A percentile compares a stretch with the other conserved stretches of the same genome.
These are phyloP conservation scores for Dothiorella sarmentorum DNA, from an alignment of 2,329 filamentous ascomycete genomes.

Conservation along the genomic window DNA sequence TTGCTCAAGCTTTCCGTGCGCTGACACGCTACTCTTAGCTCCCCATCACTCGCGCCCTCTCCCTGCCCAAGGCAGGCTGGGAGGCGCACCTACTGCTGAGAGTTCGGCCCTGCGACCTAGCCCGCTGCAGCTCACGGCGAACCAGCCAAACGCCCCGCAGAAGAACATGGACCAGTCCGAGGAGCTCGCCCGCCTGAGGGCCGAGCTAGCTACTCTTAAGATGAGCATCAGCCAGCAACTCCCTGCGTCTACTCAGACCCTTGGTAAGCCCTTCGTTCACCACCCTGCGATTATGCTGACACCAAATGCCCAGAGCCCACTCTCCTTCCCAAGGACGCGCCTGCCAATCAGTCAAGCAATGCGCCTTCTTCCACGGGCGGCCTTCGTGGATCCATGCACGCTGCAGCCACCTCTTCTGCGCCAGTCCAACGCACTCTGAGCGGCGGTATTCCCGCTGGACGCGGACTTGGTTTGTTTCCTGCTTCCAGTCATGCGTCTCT, in stretches of 20 bases:
- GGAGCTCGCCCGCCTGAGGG: neutral
- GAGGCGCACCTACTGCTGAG: neutral
- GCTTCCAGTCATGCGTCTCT: neutral
- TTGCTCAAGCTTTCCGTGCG: neutral
- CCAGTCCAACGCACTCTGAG: neutral
- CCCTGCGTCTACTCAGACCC: neutral
- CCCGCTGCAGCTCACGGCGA: neutral
- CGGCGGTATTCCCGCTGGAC: too few species aligned
- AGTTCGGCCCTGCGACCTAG: neutral
- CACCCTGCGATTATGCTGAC: neutral
- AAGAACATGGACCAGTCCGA: neutral
- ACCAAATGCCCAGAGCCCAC: neutral
- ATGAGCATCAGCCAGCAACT: neutral
- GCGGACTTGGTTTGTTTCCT: neutral
- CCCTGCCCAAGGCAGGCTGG: neutral
- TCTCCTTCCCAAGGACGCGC: too few species aligned
- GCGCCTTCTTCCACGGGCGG: neutral
- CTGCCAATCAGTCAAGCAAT: neutral
- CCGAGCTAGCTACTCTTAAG: neutral
- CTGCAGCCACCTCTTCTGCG: neutral
- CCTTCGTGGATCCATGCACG: neutral
- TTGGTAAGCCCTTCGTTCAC: neutral
- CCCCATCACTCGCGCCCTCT: constrained; percentile 10
- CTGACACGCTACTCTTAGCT: constrained; percentile 2
- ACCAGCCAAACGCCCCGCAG: neutral